Evolutionary conservation across 2,329 filamentous ascomycete genomes (phyloP).

Genomic region (Stemphylium lycopersici): DNA sequence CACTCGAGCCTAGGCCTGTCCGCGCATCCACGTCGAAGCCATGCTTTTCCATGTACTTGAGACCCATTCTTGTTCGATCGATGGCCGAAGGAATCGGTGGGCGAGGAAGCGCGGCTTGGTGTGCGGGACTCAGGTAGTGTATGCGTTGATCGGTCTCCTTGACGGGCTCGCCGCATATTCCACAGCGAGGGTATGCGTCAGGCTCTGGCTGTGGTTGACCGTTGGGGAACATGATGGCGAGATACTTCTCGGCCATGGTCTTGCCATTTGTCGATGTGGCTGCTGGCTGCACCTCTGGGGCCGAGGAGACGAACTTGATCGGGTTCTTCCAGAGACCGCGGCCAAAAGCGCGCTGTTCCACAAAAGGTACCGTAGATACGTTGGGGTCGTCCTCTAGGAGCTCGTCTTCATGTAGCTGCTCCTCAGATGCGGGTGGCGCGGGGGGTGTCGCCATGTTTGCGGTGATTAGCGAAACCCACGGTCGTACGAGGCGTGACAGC

Average conservation of each 20-base stretch:
- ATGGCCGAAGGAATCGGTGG: constrained; percentile 75
- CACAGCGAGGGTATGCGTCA: constrained; percentile 33
- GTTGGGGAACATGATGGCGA: constrained; percentile 68
- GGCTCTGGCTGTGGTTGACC: constrained; percentile 29
- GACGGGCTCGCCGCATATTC: constrained; percentile 47
- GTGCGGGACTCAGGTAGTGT: constrained; percentile 66
- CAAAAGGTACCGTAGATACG: constrained; percentile 64
- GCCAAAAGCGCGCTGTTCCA: constrained; percentile 63
- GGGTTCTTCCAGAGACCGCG: constrained; percentile 67
- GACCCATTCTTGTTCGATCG: constrained; percentile 72
- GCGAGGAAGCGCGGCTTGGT: constrained; percentile 72
- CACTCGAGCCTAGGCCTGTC: constrained; percentile 71
- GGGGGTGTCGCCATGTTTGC: constrained; percentile 16
- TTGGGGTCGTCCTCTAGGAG: constrained; percentile 52
- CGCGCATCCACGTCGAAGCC: constrained; percentile 79
- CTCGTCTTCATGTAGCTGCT: constrained; percentile 24
- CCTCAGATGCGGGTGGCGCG: constrained; percentile 1
- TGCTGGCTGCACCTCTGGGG: constrained; percentile 28
- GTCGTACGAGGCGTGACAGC: not conserved
- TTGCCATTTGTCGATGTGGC: constrained; percentile 53
- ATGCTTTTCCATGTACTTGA: constrained; percentile 68
- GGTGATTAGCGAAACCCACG: not conserved
- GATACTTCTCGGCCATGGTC: constrained; percentile 66
- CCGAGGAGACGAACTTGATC: constrained; percentile 65
- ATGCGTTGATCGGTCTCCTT: constrained; percentile 45